Percentiles rank a stretch among this genome's conserved stretches.
Conservation (phyloP, 768 basidiomycete genomes). For the Hericium rajendrae region DNA sequence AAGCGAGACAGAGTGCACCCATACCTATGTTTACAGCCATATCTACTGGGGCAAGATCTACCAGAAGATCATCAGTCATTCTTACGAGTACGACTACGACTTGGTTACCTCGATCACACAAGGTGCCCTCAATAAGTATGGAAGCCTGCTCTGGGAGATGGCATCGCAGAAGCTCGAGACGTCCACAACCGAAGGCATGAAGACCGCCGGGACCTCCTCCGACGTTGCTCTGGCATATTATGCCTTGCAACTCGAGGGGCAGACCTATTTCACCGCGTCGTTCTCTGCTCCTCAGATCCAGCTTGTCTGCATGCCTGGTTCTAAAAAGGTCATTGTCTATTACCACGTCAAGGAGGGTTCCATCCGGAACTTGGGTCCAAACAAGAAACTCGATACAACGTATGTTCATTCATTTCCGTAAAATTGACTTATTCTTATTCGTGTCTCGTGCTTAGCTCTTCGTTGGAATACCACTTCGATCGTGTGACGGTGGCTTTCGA, state of each 20-base stretch:
- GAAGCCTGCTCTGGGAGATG: neutral
- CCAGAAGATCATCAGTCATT: neutral
- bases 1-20: neutral
- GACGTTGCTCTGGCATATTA: neutral
- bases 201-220: neutral
- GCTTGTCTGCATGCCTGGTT: neutral
- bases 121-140: neutral
- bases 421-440: neutral
- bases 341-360: neutral
- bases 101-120: neutral
- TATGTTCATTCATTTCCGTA: neutral
- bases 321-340: neutral
- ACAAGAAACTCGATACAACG: neutral
- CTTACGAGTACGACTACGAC: neutral
- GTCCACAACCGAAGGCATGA: neutral
- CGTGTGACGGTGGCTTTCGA: constrained; percentile 21
- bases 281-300: neutral
- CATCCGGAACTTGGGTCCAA: neutral
- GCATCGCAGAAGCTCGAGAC: neutral
- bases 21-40: neutral
- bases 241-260: neutral
- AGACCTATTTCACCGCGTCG: neutral
- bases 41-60: neutral
- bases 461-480: neutral
- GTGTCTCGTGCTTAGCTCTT: neutral